Conservation (phyloP, 2,329 filamentous ascomycete species). For the Hymenoscyphus scutula region DNA sequence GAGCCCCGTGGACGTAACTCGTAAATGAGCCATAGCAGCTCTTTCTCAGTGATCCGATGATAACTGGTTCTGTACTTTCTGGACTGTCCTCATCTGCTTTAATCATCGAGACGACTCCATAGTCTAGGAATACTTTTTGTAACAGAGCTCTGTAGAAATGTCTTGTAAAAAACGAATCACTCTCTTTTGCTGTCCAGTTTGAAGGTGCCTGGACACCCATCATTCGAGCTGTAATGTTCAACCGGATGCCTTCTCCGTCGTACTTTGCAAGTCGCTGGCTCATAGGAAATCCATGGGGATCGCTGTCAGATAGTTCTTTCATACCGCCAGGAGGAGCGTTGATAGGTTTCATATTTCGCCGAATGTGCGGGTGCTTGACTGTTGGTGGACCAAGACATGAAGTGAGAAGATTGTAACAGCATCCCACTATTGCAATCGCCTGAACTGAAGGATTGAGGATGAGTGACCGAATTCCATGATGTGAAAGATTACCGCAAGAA, state of each 20-base stretch:
- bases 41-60: conserved; percentile 83
- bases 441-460: conserved; percentile 78
- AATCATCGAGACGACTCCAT: conserved; percentile 66
- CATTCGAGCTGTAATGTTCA: conserved; percentile 96
- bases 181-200: conserved; percentile 84
- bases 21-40: conserved; percentile 72
- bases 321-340: conserved; percentile 62
- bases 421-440: conserved; percentile 93
- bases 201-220: conserved; percentile 95
- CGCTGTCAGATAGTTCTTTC: conserved; percentile 67
- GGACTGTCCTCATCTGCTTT: conserved; percentile 16
- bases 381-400: conserved; percentile 84
- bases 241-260: conserved; percentile 61
- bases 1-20: conserved; percentile 76
- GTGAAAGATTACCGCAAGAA: conserved; percentile 95
- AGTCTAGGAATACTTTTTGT: conserved; percentile 89
- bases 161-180: conserved; percentile 82
- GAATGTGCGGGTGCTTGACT: conserved; percentile 76
- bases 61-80: conserved; percentile 71
- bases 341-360: conserved; percentile 64
- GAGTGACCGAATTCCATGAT: conserved; percentile 86
- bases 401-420: conserved; percentile 95
- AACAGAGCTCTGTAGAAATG: conserved; percentile 91
- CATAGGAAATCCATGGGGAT: conserved; percentile 94
- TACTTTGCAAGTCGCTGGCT: conserved; percentile 65